phyloP scores from a whole-genome alignment of 768 basidiomycete genomes.

The Auriscalpium orientale region DNA sequence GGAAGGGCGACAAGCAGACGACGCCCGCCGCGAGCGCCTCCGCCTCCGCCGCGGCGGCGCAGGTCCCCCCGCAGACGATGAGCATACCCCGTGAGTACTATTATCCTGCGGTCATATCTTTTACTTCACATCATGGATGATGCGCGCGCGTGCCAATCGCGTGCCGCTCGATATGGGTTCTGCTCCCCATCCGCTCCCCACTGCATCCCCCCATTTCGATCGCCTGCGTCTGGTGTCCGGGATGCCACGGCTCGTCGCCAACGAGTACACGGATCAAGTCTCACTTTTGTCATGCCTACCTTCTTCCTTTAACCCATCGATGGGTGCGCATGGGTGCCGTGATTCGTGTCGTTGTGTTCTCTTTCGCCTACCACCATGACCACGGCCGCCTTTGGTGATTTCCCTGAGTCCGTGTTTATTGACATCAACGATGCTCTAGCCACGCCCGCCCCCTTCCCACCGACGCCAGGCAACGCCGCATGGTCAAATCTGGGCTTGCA shows the following conservation, averaged over 20 bases:
- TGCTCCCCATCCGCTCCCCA: too few species aligned
- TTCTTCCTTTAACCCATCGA: too few species aligned
- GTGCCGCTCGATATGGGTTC: neutral
- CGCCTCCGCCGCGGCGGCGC: conserved; percentile 14
- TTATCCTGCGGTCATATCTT: neutral
- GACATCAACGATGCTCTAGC: neutral
- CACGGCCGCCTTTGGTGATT: too few species aligned
- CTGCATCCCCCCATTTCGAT: too few species aligned
- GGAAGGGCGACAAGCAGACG: conserved; percentile 33
- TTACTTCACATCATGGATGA: neutral
- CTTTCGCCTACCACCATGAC: too few species aligned
- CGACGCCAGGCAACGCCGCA: conserved; percentile 30
- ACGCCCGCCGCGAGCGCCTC: conserved; percentile 19
- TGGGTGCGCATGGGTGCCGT: too few species aligned
- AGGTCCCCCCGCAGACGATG: neutral
- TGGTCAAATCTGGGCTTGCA: conserved; percentile 46
- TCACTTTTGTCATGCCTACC: too few species aligned
- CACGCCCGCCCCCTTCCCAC: conserved; percentile 5
- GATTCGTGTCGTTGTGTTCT: too few species aligned
- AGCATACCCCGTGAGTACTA: neutral
- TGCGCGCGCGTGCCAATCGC: conserved; percentile 20
- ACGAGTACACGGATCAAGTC: too few species aligned
- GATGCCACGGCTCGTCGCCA: too few species aligned
- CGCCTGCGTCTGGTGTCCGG: too few species aligned
- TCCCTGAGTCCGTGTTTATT: neutral